Percentiles rank a stretch among this genome's conserved stretches.
These are phyloP conservation scores for button mushroom (Agaricus bisporus) DNA, from an alignment of 768 basidiomycete genomes.

Conservation along the genomic window DNA sequence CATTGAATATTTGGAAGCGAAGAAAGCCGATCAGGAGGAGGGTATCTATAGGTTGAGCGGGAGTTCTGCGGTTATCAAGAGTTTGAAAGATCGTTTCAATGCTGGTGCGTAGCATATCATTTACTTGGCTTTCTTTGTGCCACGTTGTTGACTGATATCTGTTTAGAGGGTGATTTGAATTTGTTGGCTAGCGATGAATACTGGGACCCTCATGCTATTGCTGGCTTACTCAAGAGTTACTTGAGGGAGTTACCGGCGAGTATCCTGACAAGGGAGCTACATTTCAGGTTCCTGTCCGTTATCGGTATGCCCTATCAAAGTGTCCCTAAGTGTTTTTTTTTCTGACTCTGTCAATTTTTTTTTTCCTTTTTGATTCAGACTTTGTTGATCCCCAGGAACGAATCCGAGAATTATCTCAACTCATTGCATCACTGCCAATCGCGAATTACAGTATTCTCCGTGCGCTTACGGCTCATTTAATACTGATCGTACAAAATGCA, in stretches of 20 bases:
- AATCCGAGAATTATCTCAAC: slow-evolving; percentile 76
- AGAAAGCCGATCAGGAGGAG: slow-evolving; percentile 93
- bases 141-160: neutral
- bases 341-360: neutral
- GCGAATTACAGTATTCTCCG: slow-evolving; percentile 93
- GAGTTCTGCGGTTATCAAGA: slow-evolving; percentile 92
- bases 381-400: slow-evolving; percentile 85
- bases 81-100: slow-evolving; percentile 90
- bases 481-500: slow-evolving; percentile 90
- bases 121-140: slow-evolving; percentile 6
- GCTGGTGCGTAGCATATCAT: slow-evolving; percentile 45
- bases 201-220: slow-evolving; percentile 97
- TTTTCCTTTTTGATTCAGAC: slow-evolving; percentile 41
- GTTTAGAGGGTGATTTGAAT: slow-evolving; percentile 91
- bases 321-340: slow-evolving; percentile 7
- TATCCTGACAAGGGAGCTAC: slow-evolving; percentile 87
- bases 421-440: slow-evolving; percentile 84
- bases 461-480: slow-evolving; percentile 91
- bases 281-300: slow-evolving; percentile 84
- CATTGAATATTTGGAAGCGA: slow-evolving; percentile 91
- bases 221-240: slow-evolving; percentile 90
- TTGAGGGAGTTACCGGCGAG: slow-evolving; percentile 91
- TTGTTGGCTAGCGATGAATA: slow-evolving; percentile 83
- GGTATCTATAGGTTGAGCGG: slow-evolving; percentile 96
- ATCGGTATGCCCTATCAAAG: slow-evolving; percentile 52